Conservation (phyloP, 225 moss, liverwort and hornwort genomes). For the Pseudisothecium myosuroides region DNA sequence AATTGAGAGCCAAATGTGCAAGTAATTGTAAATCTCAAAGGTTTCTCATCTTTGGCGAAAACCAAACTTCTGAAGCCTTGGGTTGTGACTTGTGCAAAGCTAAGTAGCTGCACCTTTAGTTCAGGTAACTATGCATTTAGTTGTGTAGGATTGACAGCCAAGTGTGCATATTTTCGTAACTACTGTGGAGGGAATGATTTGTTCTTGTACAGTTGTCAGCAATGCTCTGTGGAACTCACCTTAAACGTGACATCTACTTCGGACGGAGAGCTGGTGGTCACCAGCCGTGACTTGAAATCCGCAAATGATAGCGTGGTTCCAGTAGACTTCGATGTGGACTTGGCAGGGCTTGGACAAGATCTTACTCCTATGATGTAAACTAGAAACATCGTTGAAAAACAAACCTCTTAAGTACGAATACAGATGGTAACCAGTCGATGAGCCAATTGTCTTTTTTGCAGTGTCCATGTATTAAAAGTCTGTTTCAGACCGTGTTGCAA, state of each 20-base stretch:
- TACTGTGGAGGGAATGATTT: neutral
- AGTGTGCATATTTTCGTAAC: neutral
- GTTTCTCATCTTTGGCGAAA: neutral
- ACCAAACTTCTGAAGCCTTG: neutral
- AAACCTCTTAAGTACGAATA: neutral
- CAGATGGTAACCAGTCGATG: neutral
- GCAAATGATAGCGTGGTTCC: constrained; percentile 40
- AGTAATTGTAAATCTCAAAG: neutral
- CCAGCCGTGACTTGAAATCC: constrained; percentile 40
- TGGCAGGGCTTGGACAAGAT: neutral
- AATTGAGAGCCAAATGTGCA: neutral
- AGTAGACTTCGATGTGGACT: constrained; percentile 21
- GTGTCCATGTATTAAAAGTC: neutral
- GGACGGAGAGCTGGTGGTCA: constrained; percentile 35
- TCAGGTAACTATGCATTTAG: neutral
- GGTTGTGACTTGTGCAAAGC: neutral
- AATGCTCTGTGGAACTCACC: constrained; percentile 55
- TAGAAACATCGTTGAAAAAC: neutral
- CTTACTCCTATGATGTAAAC: neutral
- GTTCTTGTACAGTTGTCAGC: constrained; percentile 36
- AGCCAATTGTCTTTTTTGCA: neutral
- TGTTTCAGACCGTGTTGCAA: neutral
- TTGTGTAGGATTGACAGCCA: neutral
- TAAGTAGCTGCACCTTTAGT: neutral
- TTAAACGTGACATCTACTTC: constrained; percentile 44